These are phyloP conservation scores for Dalbergia oliveri DNA, from an alignment of 306 rosid species.

Conservation along the genomic window DNA sequence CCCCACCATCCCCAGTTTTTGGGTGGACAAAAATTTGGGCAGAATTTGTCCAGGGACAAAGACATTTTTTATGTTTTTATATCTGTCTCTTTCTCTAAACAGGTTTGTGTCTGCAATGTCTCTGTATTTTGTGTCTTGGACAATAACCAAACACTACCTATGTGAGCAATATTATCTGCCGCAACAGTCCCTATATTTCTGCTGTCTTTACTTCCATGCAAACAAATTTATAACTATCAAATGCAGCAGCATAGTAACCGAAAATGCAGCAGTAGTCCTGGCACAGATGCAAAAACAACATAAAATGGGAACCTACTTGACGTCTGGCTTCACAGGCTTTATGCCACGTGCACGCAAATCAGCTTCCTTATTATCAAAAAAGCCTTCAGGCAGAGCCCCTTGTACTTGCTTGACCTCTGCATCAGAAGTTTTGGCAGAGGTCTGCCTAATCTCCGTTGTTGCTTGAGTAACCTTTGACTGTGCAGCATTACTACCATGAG, in stretches of 20 bases:
- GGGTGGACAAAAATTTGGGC: too few species aligned
- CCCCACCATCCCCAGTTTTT: too few species aligned
- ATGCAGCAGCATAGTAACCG: background rate
- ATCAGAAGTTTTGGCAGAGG: slow-evolving; percentile 52
- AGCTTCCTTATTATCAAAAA: slow-evolving; percentile 97
- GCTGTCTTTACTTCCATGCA: slow-evolving; percentile 38
- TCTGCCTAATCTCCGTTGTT: slow-evolving; percentile 48
- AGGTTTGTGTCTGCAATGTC: too few species aligned
- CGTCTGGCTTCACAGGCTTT: slow-evolving; percentile 86
- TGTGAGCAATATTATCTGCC: slow-evolving; percentile 14
- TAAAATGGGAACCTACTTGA: slow-evolving; percentile 75
- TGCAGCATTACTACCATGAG: slow-evolving; percentile 46
- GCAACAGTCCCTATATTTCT: background rate
- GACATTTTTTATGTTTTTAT: too few species aligned
- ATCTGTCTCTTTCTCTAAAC: too few species aligned
- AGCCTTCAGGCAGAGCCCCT: slow-evolving; percentile 94
- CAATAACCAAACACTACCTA: background rate
- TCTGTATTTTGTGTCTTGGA: too few species aligned
- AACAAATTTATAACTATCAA: slow-evolving; percentile 6
- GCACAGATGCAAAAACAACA: slow-evolving; percentile 41
- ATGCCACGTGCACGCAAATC: slow-evolving; percentile 93
- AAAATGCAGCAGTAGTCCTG: background rate
- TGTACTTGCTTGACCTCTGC: slow-evolving; percentile 68
- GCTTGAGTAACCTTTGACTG: slow-evolving; percentile 51
- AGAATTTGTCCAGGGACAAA: too few species aligned